Base-by-base conservation (phyloP, 164 flowering plant genomes). In the Nymphaea thermarum region DNA sequence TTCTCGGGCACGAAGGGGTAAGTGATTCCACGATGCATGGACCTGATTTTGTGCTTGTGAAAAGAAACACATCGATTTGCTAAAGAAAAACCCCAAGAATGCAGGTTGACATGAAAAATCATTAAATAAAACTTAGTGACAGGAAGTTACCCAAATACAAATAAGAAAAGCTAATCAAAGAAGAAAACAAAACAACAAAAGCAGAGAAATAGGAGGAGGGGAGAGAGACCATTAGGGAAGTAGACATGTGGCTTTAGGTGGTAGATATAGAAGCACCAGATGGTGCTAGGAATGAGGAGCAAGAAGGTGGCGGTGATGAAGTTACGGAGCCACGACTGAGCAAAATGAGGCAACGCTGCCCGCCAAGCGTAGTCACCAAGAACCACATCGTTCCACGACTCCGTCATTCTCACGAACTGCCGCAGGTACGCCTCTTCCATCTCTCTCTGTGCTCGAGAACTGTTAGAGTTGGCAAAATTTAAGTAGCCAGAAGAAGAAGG, bases 201-300 rank as follows among this genome's bases (percentile, higher is more conserved):
- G 14, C 44, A 25, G 53, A 18, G 3, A 17, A 43, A 55, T 57
- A 18, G 42, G 1, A 12, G 4, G n/a, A 10, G 41, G 45, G 63
- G 44, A 60, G 42, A 3, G 16, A 36, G 14, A 90, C 98, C 98
- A 86, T 86, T 90, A 17, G 93, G 90, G 62, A 92, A 62, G 77
- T 86, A 92, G 51, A 87, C 87, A 44, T 85, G 82, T 68, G 80
- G 84, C 69, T 88, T 90, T 77, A 72, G 77, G 77, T 85, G 84
- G 64, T 92, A 92, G 53, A 92, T 88, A 71, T 90, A 92, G 72
- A 83, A 83, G 75, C 89, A 83, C 98, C 98, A 92, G 1, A 88
- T 75, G 57, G 85, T 72, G 6, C 95, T 93, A 36, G 96, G 87
- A 60, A 85, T 2, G 71, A 92, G 72, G 69, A 88, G 90, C 15